A percentile compares a stretch with the other conserved stretches of the same genome.
Evolutionary conservation across 371 early-diverging fungal species (phyloP).

Genomic region (Umbelopsis sp.): DNA sequence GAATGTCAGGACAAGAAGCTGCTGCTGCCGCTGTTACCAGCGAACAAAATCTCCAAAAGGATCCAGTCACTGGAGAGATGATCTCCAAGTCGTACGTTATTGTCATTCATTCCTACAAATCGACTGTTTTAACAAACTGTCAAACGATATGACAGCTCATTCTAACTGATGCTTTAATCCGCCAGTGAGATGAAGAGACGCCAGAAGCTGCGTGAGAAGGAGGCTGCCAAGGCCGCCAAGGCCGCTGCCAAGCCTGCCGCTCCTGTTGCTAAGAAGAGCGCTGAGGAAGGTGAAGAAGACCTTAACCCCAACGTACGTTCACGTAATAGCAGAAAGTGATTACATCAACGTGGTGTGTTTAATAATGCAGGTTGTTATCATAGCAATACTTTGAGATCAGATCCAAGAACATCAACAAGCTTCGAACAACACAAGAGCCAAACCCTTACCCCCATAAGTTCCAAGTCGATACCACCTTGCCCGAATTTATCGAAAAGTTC

Average conservation of each 20-base stretch:
- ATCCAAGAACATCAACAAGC: constrained; percentile 79
- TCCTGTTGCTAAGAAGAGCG: constrained; percentile 66
- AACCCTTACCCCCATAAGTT: constrained; percentile 98
- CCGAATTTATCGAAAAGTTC: constrained; percentile 89
- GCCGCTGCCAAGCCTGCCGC: constrained; percentile 62
- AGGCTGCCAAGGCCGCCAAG: constrained; percentile 79
- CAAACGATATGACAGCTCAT: background rate
- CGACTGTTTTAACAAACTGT: background rate
- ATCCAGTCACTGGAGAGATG: constrained; percentile 93
- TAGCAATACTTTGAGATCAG: constrained; percentile 98
- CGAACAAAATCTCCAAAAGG: constrained; percentile 77
- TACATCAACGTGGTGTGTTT: background rate
- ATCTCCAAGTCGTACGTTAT: constrained; percentile 88
- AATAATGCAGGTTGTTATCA: background rate
- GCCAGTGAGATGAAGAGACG: constrained; percentile 93
- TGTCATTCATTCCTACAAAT: background rate
- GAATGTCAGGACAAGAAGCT: constrained; percentile 27
- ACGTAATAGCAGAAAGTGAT: background rate
- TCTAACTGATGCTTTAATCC: background rate
- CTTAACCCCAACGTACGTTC: constrained; percentile 80
- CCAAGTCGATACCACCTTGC: constrained; percentile 84
- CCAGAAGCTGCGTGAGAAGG: constrained; percentile 86
- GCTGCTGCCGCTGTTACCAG: constrained; percentile 28
- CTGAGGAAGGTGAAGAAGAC: constrained; percentile 78
- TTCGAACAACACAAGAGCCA: constrained; percentile 77